A percentile compares a stretch with the other conserved stretches of the same genome.
phyloP scores from a whole-genome alignment of 2,329 filamentous ascomycete genomes.

The Knufia fluminis region DNA sequence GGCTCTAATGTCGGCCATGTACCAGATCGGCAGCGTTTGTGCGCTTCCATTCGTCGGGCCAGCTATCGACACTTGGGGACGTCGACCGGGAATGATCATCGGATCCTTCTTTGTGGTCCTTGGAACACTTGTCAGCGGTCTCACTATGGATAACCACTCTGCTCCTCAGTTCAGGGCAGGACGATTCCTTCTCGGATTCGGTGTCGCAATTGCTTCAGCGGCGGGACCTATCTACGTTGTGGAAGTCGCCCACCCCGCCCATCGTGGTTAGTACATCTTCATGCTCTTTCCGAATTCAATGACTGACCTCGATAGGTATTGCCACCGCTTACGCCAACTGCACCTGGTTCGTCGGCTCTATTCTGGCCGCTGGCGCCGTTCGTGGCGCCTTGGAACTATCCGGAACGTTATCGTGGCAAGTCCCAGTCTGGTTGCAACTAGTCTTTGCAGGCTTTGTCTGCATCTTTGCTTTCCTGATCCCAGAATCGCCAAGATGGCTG shows the following conservation, averaged over 20 bases:
- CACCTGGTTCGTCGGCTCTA: conserved; percentile 42
- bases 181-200: conserved; percentile 48
- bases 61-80: conserved; percentile 40
- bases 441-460: conserved; percentile 40
- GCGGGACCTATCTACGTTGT: conserved; percentile 56
- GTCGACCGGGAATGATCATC: conserved; percentile 48
- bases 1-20: conserved; percentile 38
- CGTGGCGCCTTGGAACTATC: conserved; percentile 35
- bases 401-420: conserved; percentile 44
- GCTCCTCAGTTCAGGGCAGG: conserved; percentile 48
- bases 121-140: conserved; percentile 42
- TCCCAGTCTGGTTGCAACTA: conserved; percentile 48
- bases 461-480: conserved; percentile 44
- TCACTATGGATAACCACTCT: conserved; percentile 32
- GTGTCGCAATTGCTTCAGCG: conserved; percentile 50
- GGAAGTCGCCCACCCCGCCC: conserved; percentile 55
- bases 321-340: conserved; percentile 51
- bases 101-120: conserved; percentile 45
- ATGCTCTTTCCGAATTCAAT: no score
- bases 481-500: conserved; percentile 56
- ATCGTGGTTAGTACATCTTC: no score
- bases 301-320: no score
- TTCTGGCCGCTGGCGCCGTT: conserved; percentile 46
- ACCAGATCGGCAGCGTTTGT: conserved; percentile 39
- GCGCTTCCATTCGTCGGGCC: conserved; percentile 41